These are phyloP conservation scores for Musa itinerans DNA, from an alignment of 176 grass and related monocot species.

Conservation along the genomic window DNA sequence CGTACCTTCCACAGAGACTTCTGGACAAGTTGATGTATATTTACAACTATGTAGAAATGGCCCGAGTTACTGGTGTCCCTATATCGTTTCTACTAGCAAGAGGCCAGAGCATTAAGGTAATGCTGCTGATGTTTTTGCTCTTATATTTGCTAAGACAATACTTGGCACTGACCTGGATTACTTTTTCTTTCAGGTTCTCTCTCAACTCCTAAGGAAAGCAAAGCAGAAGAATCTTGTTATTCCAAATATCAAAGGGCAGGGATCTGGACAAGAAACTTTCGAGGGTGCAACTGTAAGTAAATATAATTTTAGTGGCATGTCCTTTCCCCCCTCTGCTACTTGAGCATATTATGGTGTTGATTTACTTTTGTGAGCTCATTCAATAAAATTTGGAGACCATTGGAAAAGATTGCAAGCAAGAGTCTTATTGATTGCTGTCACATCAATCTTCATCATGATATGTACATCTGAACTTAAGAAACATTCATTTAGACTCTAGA, in stretches of 20 bases:
- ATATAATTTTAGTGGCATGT: not conserved
- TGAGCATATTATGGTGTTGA: too few species aligned
- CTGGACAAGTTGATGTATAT: slow-evolving; percentile 98
- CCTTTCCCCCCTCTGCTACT: slow-evolving; percentile 4
- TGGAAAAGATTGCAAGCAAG: too few species aligned
- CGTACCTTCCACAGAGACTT: slow-evolving; percentile 90
- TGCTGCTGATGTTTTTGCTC: not conserved
- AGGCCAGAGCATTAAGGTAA: slow-evolving; percentile 97
- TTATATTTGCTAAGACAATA: slow-evolving; percentile 3
- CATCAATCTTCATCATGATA: too few species aligned
- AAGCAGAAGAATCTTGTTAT: slow-evolving; percentile 95
- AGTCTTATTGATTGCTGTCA: too few species aligned
- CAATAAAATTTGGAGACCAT: too few species aligned
- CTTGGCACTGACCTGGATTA: not conserved
- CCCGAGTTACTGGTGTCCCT: slow-evolving; percentile 93
- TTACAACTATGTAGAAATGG: slow-evolving; percentile 99
- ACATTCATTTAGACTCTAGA: too few species aligned
- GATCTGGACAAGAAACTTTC: slow-evolving; percentile 74
- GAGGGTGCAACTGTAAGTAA: slow-evolving; percentile 98
- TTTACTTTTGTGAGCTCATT: too few species aligned
- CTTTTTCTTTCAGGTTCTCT: slow-evolving; percentile 51
- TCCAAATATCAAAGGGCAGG: slow-evolving; percentile 94
- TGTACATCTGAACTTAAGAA: not conserved
- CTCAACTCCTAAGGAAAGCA: slow-evolving; percentile 88
- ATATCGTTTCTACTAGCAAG: slow-evolving; percentile 92